These are phyloP conservation scores for Ogataea corticis DNA, from an alignment of 805 yeast species.

Conservation along the genomic window DNA sequence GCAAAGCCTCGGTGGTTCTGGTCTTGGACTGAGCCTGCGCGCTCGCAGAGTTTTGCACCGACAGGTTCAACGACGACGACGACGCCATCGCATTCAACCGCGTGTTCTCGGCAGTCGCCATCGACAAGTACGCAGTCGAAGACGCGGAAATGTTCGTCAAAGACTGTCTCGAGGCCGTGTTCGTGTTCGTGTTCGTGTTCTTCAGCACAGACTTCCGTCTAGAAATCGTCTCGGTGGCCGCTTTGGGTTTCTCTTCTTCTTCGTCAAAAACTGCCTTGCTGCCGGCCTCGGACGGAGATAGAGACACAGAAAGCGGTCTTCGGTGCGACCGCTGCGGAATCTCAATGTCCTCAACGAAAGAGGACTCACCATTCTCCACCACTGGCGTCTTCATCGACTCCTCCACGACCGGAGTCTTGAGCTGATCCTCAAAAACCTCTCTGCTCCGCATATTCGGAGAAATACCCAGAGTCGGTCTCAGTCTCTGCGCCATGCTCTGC, in stretches of 20 bases:
- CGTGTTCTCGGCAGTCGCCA: slow-evolving; percentile 79
- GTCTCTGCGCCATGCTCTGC: slow-evolving; percentile 46
- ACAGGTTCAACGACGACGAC: slow-evolving; percentile 37
- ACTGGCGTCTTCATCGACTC: slow-evolving; percentile 27
- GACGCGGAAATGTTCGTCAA: slow-evolving; percentile 42
- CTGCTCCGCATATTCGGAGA: slow-evolving; percentile 19
- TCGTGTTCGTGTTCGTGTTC: slow-evolving; percentile 26
- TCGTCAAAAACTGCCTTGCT: slow-evolving; percentile 1
- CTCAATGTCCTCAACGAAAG: slow-evolving; percentile 10
- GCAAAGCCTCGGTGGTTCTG: slow-evolving; percentile 8
- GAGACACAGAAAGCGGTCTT: slow-evolving; percentile 22
- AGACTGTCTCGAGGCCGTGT: slow-evolving; percentile 19
- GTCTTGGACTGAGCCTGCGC: slow-evolving; percentile 17
- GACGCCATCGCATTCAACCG: slow-evolving; percentile 63
- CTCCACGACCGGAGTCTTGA: slow-evolving; percentile 13
- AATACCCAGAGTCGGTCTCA: slow-evolving; percentile 40
- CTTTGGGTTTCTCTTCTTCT: not conserved
- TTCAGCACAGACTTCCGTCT: slow-evolving; percentile 53
- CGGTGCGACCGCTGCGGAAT: slow-evolving; percentile 38
- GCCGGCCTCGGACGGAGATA: slow-evolving; percentile 6
- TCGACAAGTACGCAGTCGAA: slow-evolving; percentile 61
- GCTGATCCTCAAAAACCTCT: slow-evolving; percentile 9
- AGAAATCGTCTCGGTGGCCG: slow-evolving; percentile 1
- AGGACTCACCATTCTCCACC: not conserved
- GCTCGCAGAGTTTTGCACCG: slow-evolving; percentile 15